Evolutionary conservation across 805 yeast genomes (phyloP).

Genomic region (Priceomyces melissophilus): DNA sequence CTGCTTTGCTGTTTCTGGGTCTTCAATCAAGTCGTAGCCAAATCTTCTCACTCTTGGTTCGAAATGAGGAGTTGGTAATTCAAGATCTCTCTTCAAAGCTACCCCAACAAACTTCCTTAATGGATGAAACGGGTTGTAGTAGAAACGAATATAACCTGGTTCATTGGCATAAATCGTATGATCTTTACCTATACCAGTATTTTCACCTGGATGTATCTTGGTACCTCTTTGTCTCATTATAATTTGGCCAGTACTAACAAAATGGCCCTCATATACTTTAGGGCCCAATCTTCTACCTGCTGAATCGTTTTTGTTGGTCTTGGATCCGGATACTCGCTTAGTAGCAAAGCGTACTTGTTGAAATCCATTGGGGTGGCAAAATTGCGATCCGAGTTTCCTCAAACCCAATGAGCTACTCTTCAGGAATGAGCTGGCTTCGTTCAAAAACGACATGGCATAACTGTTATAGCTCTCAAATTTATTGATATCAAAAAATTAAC

Average conservation of each 20-base stretch:
- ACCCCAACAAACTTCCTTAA: constrained; percentile 87
- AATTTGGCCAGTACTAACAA: constrained; percentile 79
- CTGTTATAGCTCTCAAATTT: not conserved
- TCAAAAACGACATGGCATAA: no score
- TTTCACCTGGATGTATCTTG: constrained; percentile 90
- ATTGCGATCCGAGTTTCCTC: no score
- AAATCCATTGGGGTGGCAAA: not conserved
- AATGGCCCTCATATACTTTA: constrained; percentile 76
- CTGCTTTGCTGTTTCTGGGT: constrained; percentile 46
- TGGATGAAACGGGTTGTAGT: constrained; percentile 95
- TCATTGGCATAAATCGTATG: constrained; percentile 89
- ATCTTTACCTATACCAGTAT: constrained; percentile 85
- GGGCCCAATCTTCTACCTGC: constrained; percentile 94
- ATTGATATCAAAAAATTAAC: not conserved
- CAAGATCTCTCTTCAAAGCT: constrained; percentile 59
- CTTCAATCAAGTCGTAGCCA: constrained; percentile 58
- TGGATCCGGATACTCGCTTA: constrained; percentile 93
- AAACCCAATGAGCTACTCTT: no score
- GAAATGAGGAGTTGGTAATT: constrained; percentile 86
- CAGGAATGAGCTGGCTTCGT: no score
- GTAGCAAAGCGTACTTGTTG: constrained; percentile 79
- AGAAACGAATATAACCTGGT: constrained; percentile 90
- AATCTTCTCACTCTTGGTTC: constrained; percentile 84
- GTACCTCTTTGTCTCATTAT: constrained; percentile 95
- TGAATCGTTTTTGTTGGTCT: constrained; percentile 88